Evolutionary conservation across 257 asterid species (phyloP).

Genomic region (Linaria vulgaris): DNA sequence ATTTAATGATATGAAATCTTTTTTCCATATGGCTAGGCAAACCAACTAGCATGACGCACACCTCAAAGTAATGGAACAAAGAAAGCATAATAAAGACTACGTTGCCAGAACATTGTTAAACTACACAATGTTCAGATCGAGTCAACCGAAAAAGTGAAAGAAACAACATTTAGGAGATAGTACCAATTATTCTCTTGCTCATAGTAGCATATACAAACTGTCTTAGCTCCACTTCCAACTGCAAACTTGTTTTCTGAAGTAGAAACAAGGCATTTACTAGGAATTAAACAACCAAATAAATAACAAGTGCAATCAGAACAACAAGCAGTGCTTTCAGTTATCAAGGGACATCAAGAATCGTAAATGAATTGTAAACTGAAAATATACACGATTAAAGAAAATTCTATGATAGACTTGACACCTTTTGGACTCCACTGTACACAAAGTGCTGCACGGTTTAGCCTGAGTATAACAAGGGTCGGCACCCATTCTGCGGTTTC

Average conservation of each 20-base stretch:
- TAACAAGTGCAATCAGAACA: background rate
- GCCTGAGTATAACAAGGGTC: constrained; percentile 94
- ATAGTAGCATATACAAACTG: constrained; percentile 97
- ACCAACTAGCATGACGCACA: background rate
- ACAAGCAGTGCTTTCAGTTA: background rate
- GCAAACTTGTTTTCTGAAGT: constrained; percentile 94
- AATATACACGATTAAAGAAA: no score
- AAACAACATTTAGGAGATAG: constrained; percentile 26
- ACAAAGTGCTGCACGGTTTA: constrained; percentile 98
- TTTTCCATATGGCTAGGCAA: no score
- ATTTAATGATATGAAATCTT: constrained; percentile 2
- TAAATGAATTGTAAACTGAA: constrained; percentile 2
- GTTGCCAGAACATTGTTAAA: constrained; percentile 6
- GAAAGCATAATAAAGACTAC: constrained; percentile 14
- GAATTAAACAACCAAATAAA: constrained; percentile 11
- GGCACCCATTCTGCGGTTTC: constrained; percentile 88
- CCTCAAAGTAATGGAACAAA: background rate
- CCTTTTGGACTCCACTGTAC: constrained; percentile 99
- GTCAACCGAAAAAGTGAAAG: constrained; percentile 13
- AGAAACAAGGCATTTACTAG: constrained; percentile 20
- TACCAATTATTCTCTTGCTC: constrained; percentile 99
- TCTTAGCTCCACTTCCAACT: constrained; percentile 99
- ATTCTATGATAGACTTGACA: constrained; percentile 28
- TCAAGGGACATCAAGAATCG: background rate
- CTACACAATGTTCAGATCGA: background rate